Percentiles rank a stretch among this genome's conserved stretches.
phyloP scores from a whole-genome alignment of 805 yeast genomes.

The Ogataea pignaliae region DNA sequence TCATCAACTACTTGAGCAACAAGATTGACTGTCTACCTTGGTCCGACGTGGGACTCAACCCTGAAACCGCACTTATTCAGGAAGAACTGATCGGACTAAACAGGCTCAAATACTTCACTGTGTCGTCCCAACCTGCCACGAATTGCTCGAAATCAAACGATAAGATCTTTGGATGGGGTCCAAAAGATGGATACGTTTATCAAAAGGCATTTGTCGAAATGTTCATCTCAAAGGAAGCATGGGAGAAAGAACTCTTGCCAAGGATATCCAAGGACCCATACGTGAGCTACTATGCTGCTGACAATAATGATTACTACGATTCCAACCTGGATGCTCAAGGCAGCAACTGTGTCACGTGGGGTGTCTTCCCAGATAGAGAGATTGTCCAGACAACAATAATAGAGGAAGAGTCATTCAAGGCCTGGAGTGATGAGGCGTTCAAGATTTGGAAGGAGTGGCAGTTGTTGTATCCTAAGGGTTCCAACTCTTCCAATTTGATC shows the following conservation, averaged over 20 bases:
- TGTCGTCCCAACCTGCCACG: constrained; percentile 95
- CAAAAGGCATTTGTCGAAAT: constrained; percentile 94
- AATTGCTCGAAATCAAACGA: constrained; percentile 77
- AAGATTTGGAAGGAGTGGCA: constrained; percentile 92
- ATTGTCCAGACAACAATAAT: constrained; percentile 89
- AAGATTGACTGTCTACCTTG: constrained; percentile 82
- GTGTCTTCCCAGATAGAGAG: constrained; percentile 88
- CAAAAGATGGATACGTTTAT: constrained; percentile 78
- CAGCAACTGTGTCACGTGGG: constrained; percentile 94
- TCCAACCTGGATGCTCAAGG: constrained; percentile 54
- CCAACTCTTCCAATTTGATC: constrained; percentile 57
- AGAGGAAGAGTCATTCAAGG: constrained; percentile 86
- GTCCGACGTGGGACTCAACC: constrained; percentile 79
- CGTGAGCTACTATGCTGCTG: constrained; percentile 75
- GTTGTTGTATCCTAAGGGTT: constrained; percentile 58
- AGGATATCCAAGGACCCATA: constrained; percentile 44
- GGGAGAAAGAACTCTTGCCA: constrained; percentile 54
- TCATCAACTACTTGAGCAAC: constrained; percentile 68
- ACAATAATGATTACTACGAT: constrained; percentile 49
- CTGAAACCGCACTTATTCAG: constrained; percentile 91
- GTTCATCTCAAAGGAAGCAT: constrained; percentile 67
- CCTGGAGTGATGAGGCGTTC: constrained; percentile 97
- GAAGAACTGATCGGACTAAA: constrained; percentile 83
- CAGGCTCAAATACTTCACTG: constrained; percentile 70
- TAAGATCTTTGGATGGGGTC: constrained; percentile 96